Percentiles rank a stretch among this genome's conserved stretches.
Conservation (phyloP, 2,329 filamentous ascomycete genomes). For the Fusarium sp. region DNA sequence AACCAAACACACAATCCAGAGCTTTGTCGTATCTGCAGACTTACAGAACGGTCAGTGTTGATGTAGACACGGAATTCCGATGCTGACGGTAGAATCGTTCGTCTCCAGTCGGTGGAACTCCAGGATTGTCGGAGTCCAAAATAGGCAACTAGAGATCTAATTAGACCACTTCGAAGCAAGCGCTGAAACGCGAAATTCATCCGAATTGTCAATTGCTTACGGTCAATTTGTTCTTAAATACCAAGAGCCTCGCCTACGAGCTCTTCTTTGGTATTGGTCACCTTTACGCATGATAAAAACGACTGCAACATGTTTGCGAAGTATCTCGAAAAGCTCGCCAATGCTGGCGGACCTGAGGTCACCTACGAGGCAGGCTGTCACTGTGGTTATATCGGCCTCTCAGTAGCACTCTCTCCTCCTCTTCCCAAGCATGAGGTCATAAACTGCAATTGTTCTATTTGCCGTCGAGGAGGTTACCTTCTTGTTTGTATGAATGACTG, state of each 20-base stretch:
- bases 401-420: slow-evolving; percentile 59
- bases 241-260: background rate
- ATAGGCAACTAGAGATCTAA: slow-evolving; percentile 15
- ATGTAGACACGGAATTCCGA: background rate
- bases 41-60: background rate
- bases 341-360: slow-evolving; percentile 38
- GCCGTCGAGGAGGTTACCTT: slow-evolving; percentile 61
- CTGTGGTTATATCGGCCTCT: slow-evolving; percentile 61
- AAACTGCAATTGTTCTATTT: slow-evolving; percentile 65
- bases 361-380: slow-evolving; percentile 63
- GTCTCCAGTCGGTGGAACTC: background rate
- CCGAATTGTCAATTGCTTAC: background rate
- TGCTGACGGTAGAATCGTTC: background rate
- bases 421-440: slow-evolving; percentile 56
- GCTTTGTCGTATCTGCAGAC: background rate
- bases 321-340: slow-evolving; percentile 15
- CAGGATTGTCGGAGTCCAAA: slow-evolving; percentile 14
- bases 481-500: slow-evolving; percentile 53
- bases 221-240: background rate
- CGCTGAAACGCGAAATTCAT: background rate
- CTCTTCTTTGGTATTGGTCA: background rate
- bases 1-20: background rate
- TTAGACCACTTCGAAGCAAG: background rate
- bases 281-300: background rate
- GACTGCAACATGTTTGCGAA: background rate